Base-by-base conservation (phyloP, 2,329 filamentous ascomycete genomes). In the Drechslerella coelobrocha region DNA sequence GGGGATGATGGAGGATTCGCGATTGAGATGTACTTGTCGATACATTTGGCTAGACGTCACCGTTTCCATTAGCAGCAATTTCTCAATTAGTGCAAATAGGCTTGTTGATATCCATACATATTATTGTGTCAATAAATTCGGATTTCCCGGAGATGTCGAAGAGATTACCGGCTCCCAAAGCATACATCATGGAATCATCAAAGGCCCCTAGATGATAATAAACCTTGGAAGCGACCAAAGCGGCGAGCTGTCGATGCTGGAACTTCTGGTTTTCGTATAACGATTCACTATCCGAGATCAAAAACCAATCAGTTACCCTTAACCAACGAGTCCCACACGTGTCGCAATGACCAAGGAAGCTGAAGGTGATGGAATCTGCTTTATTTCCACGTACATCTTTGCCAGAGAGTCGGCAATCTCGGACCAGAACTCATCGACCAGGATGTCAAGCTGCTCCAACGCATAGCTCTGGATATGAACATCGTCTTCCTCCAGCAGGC, bases 191-290 rank as follows among this genome's bases (percentile, higher is more conserved):
- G 81, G 93, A 97, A 82, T 99, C 94, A 79, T 97, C 94, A 83
- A 99, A 99, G 79, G 94, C 94, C 81, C 97, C 92, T 57, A 99
- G 87, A 79, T 99, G 94, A 79, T 97, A 99, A 83, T 97, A 99
- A 75, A 97, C 92, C 84, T 99, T 99, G 76, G 94, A 90, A 45
- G 96, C 89, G 60, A 99, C 92, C 53, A 99, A 85, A 59, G 94
- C 94, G 61, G 94, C 94, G 62, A 99, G 88, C 79, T 94, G 90
- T 77, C 93, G 91, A 80, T 99, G 90, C 52, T 92, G 90, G 78
- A 99, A 99, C 71, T 86, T 85, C 77, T 96, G 91, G 81, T 99
- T 93, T 84, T 99, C 94, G 81, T 96, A 99, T 54, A 99, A 86
- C 61, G 91, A 91, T 85, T 99, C 94, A 82, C 93, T 97, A 66